phyloP scores from a whole-genome alignment of 169 alveolate species.

The Eimeria maxima region DNA sequence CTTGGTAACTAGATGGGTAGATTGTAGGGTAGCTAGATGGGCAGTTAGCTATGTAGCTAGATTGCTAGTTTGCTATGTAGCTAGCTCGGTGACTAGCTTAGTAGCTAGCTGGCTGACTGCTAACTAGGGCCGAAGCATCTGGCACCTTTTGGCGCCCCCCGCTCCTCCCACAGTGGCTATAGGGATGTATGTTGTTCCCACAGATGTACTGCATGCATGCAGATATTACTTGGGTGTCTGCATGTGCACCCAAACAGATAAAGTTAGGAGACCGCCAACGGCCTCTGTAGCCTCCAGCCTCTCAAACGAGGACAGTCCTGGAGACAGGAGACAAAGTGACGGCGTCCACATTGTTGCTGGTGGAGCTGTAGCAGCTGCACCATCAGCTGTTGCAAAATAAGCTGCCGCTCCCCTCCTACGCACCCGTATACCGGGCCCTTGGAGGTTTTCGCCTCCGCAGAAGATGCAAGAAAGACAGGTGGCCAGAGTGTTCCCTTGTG shows the following conservation, averaged over 20 bases:
- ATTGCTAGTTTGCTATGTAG: background rate
- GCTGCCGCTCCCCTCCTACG: too few relatives aligned
- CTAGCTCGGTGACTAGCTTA: background rate
- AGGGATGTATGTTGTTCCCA: too few relatives aligned
- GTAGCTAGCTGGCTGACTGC: background rate
- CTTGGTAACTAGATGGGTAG: background rate
- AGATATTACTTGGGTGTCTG: background rate
- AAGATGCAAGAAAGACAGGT: background rate
- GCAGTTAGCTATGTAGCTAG: background rate
- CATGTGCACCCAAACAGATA: background rate
- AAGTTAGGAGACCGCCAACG: background rate
- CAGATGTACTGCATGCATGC: background rate
- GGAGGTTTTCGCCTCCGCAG: too few relatives aligned
- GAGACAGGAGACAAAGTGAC: background rate
- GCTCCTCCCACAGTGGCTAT: too few relatives aligned
- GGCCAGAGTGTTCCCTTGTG: background rate
- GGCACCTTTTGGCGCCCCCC: background rate
- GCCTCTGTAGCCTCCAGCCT: background rate
- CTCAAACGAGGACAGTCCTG: background rate
- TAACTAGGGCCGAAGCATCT: background rate
- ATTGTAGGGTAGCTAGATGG: background rate
- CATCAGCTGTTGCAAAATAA: too few relatives aligned
- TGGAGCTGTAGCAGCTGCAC: too few relatives aligned
- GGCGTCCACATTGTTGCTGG: too few relatives aligned
- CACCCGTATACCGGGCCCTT: too few relatives aligned